Base-by-base conservation (phyloP, 2,329 filamentous ascomycete genomes). In the Sporothrix luriei region DNA sequence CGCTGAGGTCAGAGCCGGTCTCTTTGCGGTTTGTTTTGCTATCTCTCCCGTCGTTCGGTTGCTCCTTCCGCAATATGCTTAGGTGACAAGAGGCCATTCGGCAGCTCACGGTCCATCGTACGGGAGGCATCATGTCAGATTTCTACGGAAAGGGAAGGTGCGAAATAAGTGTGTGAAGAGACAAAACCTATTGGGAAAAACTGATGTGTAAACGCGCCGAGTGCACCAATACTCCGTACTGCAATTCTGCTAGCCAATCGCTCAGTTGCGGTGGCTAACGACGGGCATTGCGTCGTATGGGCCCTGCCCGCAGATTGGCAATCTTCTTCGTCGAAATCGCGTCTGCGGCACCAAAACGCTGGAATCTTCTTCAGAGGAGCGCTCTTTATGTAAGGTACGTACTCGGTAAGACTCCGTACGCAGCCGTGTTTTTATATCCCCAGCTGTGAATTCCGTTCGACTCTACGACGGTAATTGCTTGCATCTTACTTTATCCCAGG, bases 121-220 rank as follows among this genome's bases (percentile, higher is more conserved):
- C 19, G 11, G 43, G 57, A 38, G 16, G 21, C 10, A n/a, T 29
- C 2, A 33, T 9, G 11, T 33, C 29, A 24, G 11, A 9, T 33
- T 61, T 61, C n/a, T 61, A n/a, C 55, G 55, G 43, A 61, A 24
- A 43, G 9, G 19, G 38, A 61, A 61, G 55, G 55, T 43, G 33
- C n/a, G 55, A 59, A 59, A 59, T 40, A 59, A 40, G 38, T 57
- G 21, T 57, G 29, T 40, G 29, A 40, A 57, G 16, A 29, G 29
- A 29, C 29, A n/a, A n/a, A n/a, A n/a, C 29, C 29, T 29, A 29
- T 29, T 29, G 29, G 29, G 29, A 21, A 59, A 57, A 59, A 40
- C 29, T n/a, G 29, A 43, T 62, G 57, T 46, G 57, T 16, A 33
- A 33, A 33, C 33, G 33, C 33, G 9, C 33, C 33, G 6, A 7